phyloP scores from a whole-genome alignment of 228 moss, liverwort and hornwort genomes.

The Sphagnum magellanicum region DNA sequence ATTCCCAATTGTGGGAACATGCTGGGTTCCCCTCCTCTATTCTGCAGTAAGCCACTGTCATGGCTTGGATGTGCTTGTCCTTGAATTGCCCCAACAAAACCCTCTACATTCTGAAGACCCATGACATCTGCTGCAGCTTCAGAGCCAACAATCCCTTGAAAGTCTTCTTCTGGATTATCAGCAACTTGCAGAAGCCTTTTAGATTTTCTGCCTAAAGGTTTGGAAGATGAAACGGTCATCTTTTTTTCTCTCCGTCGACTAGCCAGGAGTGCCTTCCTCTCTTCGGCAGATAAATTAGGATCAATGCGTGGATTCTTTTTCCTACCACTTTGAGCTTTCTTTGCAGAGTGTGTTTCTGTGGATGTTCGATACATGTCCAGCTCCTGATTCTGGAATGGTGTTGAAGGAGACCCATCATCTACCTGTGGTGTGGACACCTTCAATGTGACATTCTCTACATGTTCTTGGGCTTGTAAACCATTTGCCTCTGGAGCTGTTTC shows the following conservation, averaged over 20 bases:
- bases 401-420: slow-evolving; percentile 16
- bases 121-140: slow-evolving; percentile 23
- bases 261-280: slow-evolving; percentile 39
- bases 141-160: slow-evolving; percentile 10
- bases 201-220: too few relatives aligned
- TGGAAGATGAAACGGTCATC: slow-evolving; percentile 6
- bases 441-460: slow-evolving; percentile 9
- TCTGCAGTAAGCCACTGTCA: slow-evolving; percentile 18
- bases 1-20: background rate
- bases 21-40: slow-evolving; percentile 1
- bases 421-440: slow-evolving; percentile 13
- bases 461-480: slow-evolving; percentile 5
- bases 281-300: slow-evolving; percentile 40
- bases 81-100: slow-evolving; percentile 29
- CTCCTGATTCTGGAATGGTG: slow-evolving; percentile 19
- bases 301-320: slow-evolving; percentile 38
- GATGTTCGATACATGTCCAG: slow-evolving; percentile 10
- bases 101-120: slow-evolving; percentile 31
- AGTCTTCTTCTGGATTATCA: slow-evolving; percentile 10
- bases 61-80: slow-evolving; percentile 32
- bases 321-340: slow-evolving; percentile 15
- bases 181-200: slow-evolving; percentile 7
- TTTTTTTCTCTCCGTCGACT: slow-evolving; percentile 45
- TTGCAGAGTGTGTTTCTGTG: slow-evolving; percentile 19
- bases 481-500: slow-evolving; percentile 7